Percentiles rank a stretch among this genome's conserved stretches.
phyloP scores from a whole-genome alignment of 306 rosid genomes.

The Mucuna pruriens region DNA sequence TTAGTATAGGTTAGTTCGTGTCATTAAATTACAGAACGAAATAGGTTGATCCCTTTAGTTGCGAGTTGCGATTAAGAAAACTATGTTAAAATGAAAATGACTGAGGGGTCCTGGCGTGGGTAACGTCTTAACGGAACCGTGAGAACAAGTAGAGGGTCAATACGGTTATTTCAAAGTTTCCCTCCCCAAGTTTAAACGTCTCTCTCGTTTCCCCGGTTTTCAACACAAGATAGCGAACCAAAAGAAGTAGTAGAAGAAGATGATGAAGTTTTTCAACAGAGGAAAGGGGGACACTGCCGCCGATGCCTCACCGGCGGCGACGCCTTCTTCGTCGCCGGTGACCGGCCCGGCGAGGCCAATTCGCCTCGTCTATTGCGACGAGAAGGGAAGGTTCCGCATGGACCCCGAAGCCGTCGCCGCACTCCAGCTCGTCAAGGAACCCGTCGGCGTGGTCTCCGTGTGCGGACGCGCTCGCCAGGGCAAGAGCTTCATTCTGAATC shows the following conservation, averaged over 20 bases:
- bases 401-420: constrained; percentile 95
- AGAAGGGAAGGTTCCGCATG: constrained; percentile 83
- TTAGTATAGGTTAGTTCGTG: neutral
- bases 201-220: neutral
- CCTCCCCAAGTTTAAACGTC: constrained; percentile 12
- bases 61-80: neutral
- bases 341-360: constrained; percentile 84
- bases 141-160: neutral
- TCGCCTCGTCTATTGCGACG: constrained; percentile 80
- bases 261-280: constrained; percentile 54
- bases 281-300: constrained; percentile 51
- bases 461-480: constrained; percentile 97
- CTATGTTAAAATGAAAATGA: neutral
- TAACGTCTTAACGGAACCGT: neutral
- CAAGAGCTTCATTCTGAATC: constrained; percentile 63
- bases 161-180: neutral
- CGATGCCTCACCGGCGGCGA: constrained; percentile 50
- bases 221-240: neutral
- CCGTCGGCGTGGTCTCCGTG: constrained; percentile 85
- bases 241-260: constrained; percentile 18
- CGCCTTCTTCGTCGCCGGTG: constrained; percentile 44
- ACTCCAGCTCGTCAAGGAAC: constrained; percentile 86
- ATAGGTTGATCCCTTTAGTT: neutral
- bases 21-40: neutral
- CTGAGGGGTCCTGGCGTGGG: neutral